Evolutionary conservation across 1,139 yeast species (phyloP).

Genomic region (Geotrichum citri-aurantii): DNA sequence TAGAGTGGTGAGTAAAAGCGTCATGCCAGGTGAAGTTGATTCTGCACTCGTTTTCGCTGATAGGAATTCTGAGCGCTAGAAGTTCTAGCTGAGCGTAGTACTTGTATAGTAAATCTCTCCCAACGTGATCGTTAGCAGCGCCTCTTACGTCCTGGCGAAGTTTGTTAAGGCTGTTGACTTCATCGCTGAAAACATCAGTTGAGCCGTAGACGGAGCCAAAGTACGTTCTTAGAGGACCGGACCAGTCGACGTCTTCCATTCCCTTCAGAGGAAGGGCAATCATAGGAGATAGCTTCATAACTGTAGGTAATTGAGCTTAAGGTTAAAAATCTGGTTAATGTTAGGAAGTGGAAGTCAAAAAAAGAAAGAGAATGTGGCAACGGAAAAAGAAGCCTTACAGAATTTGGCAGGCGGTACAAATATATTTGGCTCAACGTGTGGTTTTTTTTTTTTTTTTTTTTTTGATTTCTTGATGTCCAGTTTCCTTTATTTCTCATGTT

Average conservation of each 20-base stretch:
- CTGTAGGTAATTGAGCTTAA: conserved; percentile 1
- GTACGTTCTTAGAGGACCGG: conserved; percentile 53
- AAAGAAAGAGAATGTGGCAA: background rate
- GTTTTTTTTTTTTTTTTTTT: background rate
- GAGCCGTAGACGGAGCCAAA: conserved; percentile 61
- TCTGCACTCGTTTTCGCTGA: conserved; percentile 50
- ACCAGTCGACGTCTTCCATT: conserved; percentile 62
- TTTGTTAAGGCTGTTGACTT: conserved; percentile 51
- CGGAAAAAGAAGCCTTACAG: background rate
- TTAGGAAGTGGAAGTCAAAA: background rate
- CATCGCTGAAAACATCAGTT: conserved; percentile 52
- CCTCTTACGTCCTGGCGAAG: conserved; percentile 61
- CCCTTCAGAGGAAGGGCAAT: conserved; percentile 47
- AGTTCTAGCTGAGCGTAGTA: conserved; percentile 83
- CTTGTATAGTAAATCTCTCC: conserved; percentile 51
- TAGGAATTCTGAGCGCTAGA: conserved; percentile 69
- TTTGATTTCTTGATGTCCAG: background rate
- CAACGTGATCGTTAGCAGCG: conserved; percentile 36
- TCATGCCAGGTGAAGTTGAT: conserved; percentile 77
- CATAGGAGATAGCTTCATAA: conserved; percentile 35
- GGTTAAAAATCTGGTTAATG: background rate
- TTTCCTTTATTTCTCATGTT: background rate
- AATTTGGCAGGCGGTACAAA: background rate
- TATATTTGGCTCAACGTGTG: background rate
- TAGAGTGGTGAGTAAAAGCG: conserved; percentile 52